A percentile compares a stretch with the other conserved stretches of the same genome.
phyloP scores from a whole-genome alignment of 2,329 filamentous ascomycete species.

The Neofusicoccum kwambonambiense region DNA sequence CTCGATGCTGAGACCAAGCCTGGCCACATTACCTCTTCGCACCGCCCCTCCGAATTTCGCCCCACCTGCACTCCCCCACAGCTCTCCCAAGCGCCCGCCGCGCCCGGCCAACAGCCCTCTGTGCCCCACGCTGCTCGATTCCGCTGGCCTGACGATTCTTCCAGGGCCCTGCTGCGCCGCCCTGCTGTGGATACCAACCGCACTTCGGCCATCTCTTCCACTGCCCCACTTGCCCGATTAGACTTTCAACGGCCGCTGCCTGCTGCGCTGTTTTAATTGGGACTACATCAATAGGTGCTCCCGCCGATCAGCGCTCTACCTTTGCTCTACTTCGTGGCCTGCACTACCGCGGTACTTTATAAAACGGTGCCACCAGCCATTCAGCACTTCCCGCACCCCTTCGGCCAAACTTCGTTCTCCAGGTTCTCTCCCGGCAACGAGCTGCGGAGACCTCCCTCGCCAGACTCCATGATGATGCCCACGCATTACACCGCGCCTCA shows the following conservation, averaged over 20 bases:
- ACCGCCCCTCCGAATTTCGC: not conserved
- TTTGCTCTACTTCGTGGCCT: not conserved
- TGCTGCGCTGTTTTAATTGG: not conserved
- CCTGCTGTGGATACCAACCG: not conserved
- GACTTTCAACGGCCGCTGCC: not conserved
- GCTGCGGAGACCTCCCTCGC: not conserved
- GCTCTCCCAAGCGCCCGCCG: not conserved
- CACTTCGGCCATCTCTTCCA: not conserved
- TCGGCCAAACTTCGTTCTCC: not conserved
- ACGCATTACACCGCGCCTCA: not conserved
- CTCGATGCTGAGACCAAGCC: slow-evolving; percentile 16
- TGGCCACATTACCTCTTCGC: slow-evolving; percentile 10
- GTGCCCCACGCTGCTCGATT: not conserved
- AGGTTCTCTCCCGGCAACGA: not conserved
- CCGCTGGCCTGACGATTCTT: not conserved
- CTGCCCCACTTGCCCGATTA: not conserved
- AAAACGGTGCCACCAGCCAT: not conserved
- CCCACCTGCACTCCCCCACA: not conserved
- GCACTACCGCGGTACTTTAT: not conserved
- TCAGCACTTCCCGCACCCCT: not conserved
- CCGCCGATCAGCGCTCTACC: not conserved
- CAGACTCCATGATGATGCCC: not conserved
- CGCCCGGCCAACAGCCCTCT: not conserved
- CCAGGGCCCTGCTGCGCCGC: not conserved
- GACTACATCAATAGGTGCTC: too few relatives aligned